Base-by-base conservation (phyloP, 1,139 yeast genomes). In the Yamadazyma sp. region DNA sequence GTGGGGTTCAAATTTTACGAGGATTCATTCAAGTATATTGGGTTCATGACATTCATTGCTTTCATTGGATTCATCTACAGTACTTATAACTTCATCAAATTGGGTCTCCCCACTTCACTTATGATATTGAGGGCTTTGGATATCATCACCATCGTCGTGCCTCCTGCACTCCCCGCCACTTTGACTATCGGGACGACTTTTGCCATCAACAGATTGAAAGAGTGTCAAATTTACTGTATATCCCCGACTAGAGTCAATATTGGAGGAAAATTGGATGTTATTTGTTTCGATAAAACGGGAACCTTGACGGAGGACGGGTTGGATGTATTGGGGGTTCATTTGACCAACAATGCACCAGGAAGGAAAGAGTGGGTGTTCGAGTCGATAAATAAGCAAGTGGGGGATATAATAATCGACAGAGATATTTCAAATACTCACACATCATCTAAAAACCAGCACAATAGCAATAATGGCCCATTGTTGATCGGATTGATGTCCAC, bases 151-250 rank as follows among this genome's bases (percentile, higher is more conserved):
- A 89, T 92, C 56, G 98, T 94, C 10, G 96, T 92, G 2, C 99
- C 99, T 2, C 99, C 99, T 1, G 98, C 98, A 0, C 72, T 92
- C 38, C 99, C 99, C 0, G 98, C 98, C 0, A 94, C 98, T 0
- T 69, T 92, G 45, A 89, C 98, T 0, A 92, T 94, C 46, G 98
- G 98, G 24, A 89, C 97, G 0, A 88, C 92, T 46, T 89, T 94
- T 66, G 95, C 98, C 0, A 66, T 94, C 29, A 73, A 80, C 25
- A 72, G 98, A 46, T 69, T 94, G 47, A 81, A 87, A 46, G 67
- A 74, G 43, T 45, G 52, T 34, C 69, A 78, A 34, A 84, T 94
- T 5, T 92, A 81, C 54, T 94, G 98, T 60, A 92, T 89, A 42
- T 81, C 97, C 1, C 98, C 98, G 2, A 86, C 92, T 1, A 74